Evolutionary conservation across 2,329 filamentous ascomycete species (phyloP).

Genomic region (Nectriaceae sp.): DNA sequence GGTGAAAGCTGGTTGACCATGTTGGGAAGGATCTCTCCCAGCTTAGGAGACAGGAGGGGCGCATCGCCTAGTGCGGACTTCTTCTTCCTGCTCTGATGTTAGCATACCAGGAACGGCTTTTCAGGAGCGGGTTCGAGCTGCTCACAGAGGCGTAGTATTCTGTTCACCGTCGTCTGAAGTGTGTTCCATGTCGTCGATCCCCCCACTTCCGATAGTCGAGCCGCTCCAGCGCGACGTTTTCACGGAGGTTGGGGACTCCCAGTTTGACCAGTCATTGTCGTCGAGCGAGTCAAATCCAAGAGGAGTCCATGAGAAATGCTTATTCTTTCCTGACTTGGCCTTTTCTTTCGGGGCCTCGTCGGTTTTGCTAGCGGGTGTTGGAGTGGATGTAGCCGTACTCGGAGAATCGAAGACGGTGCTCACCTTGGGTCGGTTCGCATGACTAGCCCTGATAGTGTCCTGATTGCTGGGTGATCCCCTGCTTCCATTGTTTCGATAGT

Average conservation of each 20-base stretch:
- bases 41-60: conserved; percentile 41
- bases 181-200: conserved; percentile 44
- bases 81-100: conserved; percentile 31
- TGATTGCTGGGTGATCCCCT: conserved; percentile 34
- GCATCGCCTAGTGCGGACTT: conserved; percentile 34
- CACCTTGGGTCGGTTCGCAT: conserved; percentile 43
- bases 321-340: conserved; percentile 45
- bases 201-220: conserved; percentile 51
- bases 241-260: conserved; percentile 55
- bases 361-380: conserved; percentile 34
- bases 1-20: conserved; percentile 72
- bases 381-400: conserved; percentile 32
- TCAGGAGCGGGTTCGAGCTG: conserved; percentile 13
- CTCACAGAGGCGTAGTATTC: conserved; percentile 51
- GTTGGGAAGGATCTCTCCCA: conserved; percentile 65
- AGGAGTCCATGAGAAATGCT: conserved; percentile 63
- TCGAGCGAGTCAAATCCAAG: conserved; percentile 58
- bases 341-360: conserved; percentile 25
- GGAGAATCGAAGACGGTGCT: conserved; percentile 44
- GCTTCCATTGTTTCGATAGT: conserved; percentile 16
- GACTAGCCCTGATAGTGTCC: conserved; percentile 49
- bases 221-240: conserved; percentile 66
- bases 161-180: conserved; percentile 51
- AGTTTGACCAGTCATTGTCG: conserved; percentile 66
- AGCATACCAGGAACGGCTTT: conserved; percentile 3